Evolutionary conservation across 805 yeast genomes (phyloP).

Genomic region (Yamadazyma scolyti): DNA sequence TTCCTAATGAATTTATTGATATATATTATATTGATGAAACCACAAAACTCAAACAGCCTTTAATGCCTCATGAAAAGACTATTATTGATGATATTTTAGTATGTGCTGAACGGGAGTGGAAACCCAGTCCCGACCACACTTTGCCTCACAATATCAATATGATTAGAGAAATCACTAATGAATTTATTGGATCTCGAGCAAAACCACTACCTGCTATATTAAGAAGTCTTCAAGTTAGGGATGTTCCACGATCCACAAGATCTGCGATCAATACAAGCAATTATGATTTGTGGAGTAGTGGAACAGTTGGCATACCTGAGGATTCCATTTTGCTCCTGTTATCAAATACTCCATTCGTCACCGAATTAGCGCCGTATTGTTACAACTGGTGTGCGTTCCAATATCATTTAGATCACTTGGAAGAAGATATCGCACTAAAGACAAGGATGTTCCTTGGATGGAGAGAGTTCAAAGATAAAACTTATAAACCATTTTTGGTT

Average conservation of each 20-base stretch:
- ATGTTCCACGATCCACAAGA: constrained; percentile 10
- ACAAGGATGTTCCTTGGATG: constrained; percentile 27
- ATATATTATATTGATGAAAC: constrained; percentile 31
- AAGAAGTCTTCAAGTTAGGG: constrained; percentile 21
- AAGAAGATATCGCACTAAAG: constrained; percentile 12
- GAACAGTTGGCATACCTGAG: constrained; percentile 30
- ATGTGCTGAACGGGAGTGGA: not conserved
- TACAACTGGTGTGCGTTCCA: constrained; percentile 35
- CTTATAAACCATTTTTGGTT: no score
- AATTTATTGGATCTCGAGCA: constrained; percentile 32
- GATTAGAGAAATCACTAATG: constrained; percentile 9
- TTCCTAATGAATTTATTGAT: constrained; percentile 33
- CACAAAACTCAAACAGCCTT: constrained; percentile 19
- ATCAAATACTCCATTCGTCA: constrained; percentile 19
- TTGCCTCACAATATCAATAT: constrained; percentile 8
- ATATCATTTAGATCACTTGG: constrained; percentile 13
- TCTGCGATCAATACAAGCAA: constrained; percentile 3
- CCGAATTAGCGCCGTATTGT: constrained; percentile 30
- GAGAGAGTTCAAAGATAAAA: constrained; percentile 29
- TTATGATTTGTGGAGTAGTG: constrained; percentile 13
- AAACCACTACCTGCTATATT: constrained; percentile 28
- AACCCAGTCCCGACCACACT: not conserved
- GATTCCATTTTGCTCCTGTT: constrained; percentile 25
- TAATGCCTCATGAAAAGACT: constrained; percentile 34
- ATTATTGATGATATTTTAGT: not conserved